These are phyloP conservation scores for Cutaneotrichosporon sp. DNA, from an alignment of 1,284 basidiomycete genomes.

Conservation along the genomic window DNA sequence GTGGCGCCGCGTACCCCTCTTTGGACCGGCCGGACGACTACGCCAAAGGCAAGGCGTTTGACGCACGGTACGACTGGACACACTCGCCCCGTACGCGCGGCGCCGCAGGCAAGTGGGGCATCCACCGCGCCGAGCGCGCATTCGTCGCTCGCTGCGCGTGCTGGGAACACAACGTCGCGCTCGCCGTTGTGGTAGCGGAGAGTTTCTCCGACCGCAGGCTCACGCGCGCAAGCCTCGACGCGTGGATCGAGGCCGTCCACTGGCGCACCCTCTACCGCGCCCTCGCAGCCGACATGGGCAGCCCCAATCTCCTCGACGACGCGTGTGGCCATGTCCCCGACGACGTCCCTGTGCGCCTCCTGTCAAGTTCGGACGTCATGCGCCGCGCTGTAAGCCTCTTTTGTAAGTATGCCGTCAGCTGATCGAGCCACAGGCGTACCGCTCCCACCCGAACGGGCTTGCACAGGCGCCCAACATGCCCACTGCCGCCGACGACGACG, in stretches of 20 bases:
- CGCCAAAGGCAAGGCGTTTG: neutral
- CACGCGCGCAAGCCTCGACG: neutral
- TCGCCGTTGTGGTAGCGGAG: neutral
- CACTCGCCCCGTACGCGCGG: neutral
- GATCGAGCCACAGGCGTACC: neutral
- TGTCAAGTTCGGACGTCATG: too few relatives aligned
- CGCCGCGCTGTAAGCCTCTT: neutral
- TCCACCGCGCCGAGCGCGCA: neutral
- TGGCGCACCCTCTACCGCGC: neutral
- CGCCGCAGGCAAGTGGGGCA: neutral
- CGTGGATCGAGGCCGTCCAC: neutral
- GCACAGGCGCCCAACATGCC: too few relatives aligned
- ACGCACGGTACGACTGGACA: neutral
- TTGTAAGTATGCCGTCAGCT: neutral
- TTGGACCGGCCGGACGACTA: neutral
- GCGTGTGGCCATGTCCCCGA: neutral
- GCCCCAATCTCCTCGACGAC: neutral
- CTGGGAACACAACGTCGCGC: neutral
- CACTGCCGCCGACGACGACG: too few relatives aligned
- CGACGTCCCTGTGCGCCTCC: neutral
- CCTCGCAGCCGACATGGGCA: neutral
- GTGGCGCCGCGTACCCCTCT: neutral
- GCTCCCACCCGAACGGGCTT: neutral
- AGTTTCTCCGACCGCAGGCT: neutral
- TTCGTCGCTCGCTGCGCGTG: neutral